A percentile compares a stretch with the other conserved stretches of the same genome.
Evolutionary conservation across 225 moss, liverwort and hornwort genomes (phyloP).

Genomic region (Pseudoscleropodium purum): DNA sequence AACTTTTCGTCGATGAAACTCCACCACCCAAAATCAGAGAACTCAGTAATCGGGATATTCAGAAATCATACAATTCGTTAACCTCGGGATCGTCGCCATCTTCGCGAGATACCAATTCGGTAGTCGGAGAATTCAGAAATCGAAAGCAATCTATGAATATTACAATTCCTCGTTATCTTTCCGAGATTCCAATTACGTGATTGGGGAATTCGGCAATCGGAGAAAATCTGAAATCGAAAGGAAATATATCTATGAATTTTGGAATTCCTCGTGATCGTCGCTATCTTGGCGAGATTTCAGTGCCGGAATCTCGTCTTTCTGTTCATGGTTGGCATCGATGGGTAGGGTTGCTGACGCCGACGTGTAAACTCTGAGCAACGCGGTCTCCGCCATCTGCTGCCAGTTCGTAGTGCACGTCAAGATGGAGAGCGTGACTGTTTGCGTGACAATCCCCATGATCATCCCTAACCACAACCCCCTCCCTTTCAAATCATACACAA

Average conservation of each 20-base stretch:
- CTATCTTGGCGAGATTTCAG: neutral
- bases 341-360: slow-evolving; percentile 23
- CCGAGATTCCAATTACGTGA: neutral
- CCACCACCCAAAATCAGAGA: neutral
- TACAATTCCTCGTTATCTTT: neutral
- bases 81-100: neutral
- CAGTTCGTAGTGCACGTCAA: slow-evolving; percentile 39
- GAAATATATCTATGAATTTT: neutral
- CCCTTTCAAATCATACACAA: slow-evolving; percentile 24
- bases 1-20: neutral
- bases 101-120: neutral
- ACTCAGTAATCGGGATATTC: too few relatives aligned
- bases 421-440: slow-evolving; percentile 18
- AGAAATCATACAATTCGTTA: neutral
- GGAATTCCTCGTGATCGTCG: neutral
- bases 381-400: slow-evolving; percentile 46
- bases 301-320: slow-evolving; percentile 1
- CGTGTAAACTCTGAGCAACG: slow-evolving; percentile 11
- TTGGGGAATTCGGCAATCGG: neutral
- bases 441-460: slow-evolving; percentile 18
- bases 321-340: neutral
- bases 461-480: slow-evolving; percentile 65
- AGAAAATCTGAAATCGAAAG: neutral
- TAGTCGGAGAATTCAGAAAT: too few relatives aligned
- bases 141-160: neutral